Evolutionary conservation across 306 rosid genomes (phyloP).

Genomic region (Medicago ruthenica): DNA sequence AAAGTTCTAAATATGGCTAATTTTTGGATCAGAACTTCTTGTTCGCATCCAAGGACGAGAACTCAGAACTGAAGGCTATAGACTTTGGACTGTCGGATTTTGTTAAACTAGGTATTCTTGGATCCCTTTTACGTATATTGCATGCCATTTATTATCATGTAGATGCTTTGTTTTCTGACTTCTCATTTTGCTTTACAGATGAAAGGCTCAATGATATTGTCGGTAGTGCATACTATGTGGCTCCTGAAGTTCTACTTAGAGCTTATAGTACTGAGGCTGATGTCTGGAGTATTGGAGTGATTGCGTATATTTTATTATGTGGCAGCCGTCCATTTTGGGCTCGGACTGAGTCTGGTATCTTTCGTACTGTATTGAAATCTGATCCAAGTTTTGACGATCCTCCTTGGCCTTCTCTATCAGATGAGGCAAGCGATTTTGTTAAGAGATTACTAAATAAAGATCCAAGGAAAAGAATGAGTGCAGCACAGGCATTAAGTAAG

Average conservation of each 20-base stretch:
- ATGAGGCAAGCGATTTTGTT: constrained; percentile 83
- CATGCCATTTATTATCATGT: constrained; percentile 7
- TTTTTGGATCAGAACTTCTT: constrained; percentile 81
- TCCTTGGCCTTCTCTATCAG: constrained; percentile 91
- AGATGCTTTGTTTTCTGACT: constrained; percentile 28
- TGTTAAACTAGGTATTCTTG: constrained; percentile 79
- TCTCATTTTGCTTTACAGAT: constrained; percentile 60
- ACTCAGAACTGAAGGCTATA: constrained; percentile 90
- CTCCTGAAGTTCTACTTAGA: constrained; percentile 96
- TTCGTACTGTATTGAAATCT: constrained; percentile 85
- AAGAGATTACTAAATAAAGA: constrained; percentile 85
- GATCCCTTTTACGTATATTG: background rate
- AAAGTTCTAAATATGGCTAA: constrained; percentile 37
- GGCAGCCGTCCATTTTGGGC: constrained; percentile 99
- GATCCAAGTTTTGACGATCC: constrained; percentile 87
- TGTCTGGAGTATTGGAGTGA: constrained; percentile 94
- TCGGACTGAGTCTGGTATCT: constrained; percentile 92
- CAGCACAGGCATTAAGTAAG: constrained; percentile 89
- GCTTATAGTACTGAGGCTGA: constrained; percentile 93
- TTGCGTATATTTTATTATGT: constrained; percentile 90
- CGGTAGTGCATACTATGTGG: constrained; percentile 97
- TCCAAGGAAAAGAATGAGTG: constrained; percentile 90
- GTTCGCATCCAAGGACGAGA: constrained; percentile 73
- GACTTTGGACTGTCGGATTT: constrained; percentile 97
- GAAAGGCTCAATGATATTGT: constrained; percentile 92